Evolutionary conservation across 345 rosid genomes (phyloP), one percentile per base, ranked within the genome.

Genomic region (Tarenaya hassleriana): DNA sequence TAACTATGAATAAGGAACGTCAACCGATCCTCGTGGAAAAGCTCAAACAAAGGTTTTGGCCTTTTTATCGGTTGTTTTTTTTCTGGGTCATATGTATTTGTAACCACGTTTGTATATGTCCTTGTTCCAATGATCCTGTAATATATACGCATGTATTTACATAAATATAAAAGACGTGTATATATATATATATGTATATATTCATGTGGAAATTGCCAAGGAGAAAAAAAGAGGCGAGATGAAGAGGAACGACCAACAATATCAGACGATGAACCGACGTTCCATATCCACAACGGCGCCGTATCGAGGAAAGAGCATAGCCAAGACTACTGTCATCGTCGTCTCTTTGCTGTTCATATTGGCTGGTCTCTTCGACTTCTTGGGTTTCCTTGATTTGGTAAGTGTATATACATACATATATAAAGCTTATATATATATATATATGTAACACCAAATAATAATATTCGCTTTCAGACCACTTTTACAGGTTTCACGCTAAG

Each of bases 381-480:
- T 52, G 37, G 64, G 69, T 20, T 58, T 63, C 34, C 34, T 65
- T 5, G 64, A 65, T 46, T 39, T 38, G 1, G 69, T 65, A 50
- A 65, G 69, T 65, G 1, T 16, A 56, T 15, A 34, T 14, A 8
- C 10, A 1, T 1, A 39, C 19, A 47, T 4, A 7, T 16, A 19
- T 16, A 37, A 10, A 24, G 11, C 2, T 18, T 13, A 18, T 24
- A 7, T 24, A 3, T 1, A 1, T 8, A 16, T 16, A 1, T 10
- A 8, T 16, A 18, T 18, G 11, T 21, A 0, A 1, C 4, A n/a
- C 7, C 14, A n/a, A 14, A 1, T 56, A 9, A 56, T 6, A 7
- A 11, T 7, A 7, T 33, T 33, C 3, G 35, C 10, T 37, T 45
- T 39, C 33, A 63, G 60, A 62, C 63, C 46, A 19, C 17, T 12